phyloP scores from a whole-genome alignment of 768 basidiomycete species.

The Leccinum broughii region DNA sequence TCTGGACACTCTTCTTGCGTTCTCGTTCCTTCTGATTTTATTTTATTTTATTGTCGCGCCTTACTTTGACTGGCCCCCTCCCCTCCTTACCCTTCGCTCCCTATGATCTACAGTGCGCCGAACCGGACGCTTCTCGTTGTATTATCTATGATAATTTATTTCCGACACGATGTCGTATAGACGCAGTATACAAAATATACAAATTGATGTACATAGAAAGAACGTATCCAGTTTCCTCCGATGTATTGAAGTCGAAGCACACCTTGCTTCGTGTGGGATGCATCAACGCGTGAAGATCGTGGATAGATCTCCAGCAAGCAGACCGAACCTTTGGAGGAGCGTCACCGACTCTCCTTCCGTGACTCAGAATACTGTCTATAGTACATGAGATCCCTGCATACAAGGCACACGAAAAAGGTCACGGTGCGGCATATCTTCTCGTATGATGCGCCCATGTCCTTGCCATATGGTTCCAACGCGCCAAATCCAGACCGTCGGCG shows the following conservation, averaged over 20 bases:
- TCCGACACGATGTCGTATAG: conserved; percentile 15
- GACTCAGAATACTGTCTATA: too few species aligned
- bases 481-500: conserved; percentile 63
- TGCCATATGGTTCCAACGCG: conserved; percentile 37
- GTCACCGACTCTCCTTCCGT: not conserved
- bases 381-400: not conserved
- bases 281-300: not conserved
- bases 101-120: not conserved
- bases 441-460: conserved; percentile 8
- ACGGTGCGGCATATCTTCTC: not conserved
- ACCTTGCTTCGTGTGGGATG: not conserved
- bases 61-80: not conserved
- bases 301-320: not conserved
- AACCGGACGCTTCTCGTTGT: not conserved
- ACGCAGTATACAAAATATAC: not conserved
- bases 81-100: not conserved
- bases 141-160: not conserved
- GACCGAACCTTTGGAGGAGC: not conserved
- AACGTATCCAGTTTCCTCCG: not conserved
- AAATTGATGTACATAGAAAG: not conserved
- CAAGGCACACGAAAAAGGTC: not conserved
- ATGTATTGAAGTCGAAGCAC: not conserved
- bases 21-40: not conserved
- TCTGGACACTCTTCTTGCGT: not conserved
- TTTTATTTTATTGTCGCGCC: not conserved